A percentile compares a stretch with the other conserved stretches of the same genome.
Conservation (phyloP, 441 rosid species). For the Adansonia gregorii region DNA sequence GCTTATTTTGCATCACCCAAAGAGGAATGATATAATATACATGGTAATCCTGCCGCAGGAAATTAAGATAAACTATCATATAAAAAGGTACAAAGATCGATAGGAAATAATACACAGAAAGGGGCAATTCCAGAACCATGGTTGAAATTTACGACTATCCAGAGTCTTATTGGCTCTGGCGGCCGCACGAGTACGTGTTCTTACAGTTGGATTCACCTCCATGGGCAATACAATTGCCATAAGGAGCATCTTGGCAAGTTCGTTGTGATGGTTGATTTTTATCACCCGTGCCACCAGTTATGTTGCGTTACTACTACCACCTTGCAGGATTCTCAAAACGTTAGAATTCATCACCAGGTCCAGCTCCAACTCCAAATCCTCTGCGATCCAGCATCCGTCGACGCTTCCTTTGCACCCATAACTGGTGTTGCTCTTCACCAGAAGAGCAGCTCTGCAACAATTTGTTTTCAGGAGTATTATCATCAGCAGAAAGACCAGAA, state of each 20-base stretch:
- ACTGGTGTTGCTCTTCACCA: conserved; percentile 6
- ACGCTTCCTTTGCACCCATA: neutral
- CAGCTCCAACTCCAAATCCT: neutral
- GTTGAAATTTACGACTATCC: too few species aligned
- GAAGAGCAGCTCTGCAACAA: neutral
- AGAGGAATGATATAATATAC: too few species aligned
- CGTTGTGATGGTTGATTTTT: neutral
- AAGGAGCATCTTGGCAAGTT: neutral
- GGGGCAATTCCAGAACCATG: too few species aligned
- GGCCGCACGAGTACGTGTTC: too few species aligned
- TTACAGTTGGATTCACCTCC: neutral
- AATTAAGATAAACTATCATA: too few species aligned
- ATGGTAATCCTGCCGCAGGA: too few species aligned
- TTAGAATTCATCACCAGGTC: neutral
- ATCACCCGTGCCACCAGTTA: neutral
- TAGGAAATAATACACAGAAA: too few species aligned
- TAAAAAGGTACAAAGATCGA: too few species aligned
- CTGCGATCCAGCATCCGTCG: neutral
- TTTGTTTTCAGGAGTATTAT: neutral
- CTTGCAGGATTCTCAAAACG: neutral
- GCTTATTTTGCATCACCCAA: too few species aligned
- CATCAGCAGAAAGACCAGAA: neutral
- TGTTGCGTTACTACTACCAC: neutral
- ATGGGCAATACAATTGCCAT: neutral
- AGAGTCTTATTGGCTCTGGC: too few species aligned